Percentiles rank a stretch among this genome's conserved stretches.
Evolutionary conservation across 2,329 filamentous ascomycete species (phyloP).

Genomic region (Phaeosphaeriaceae sp.): DNA sequence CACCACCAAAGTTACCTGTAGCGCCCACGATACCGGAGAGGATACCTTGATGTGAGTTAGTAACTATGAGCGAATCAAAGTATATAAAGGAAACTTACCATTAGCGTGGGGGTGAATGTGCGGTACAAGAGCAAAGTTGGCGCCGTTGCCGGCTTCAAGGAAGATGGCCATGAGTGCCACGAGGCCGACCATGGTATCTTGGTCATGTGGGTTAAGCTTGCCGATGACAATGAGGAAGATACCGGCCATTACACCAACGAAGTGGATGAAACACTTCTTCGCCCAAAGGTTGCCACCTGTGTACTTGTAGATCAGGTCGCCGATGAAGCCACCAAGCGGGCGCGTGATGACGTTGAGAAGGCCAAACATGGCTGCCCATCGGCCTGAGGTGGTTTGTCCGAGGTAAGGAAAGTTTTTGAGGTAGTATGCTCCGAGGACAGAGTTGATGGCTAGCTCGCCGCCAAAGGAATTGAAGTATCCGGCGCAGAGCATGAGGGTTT

Average conservation of each 20-base stretch:
- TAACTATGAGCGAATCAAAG: background rate
- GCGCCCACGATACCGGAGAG: constrained; percentile 81
- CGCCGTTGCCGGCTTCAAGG: constrained; percentile 82
- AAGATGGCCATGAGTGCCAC: constrained; percentile 81
- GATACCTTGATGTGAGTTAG: constrained; percentile 49
- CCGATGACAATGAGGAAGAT: constrained; percentile 69
- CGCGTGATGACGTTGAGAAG: constrained; percentile 74
- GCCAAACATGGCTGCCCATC: constrained; percentile 76
- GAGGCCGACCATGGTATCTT: constrained; percentile 75
- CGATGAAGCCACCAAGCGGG: constrained; percentile 68
- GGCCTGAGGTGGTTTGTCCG: constrained; percentile 61
- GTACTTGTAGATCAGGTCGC: constrained; percentile 61
- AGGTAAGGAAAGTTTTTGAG: constrained; percentile 61
- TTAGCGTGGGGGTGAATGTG: constrained; percentile 86
- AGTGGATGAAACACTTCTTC: constrained; percentile 68
- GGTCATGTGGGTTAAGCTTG: constrained; percentile 64
- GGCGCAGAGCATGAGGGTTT: constrained; percentile 60
- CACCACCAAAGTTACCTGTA: constrained; percentile 81
- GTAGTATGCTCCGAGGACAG: constrained; percentile 66
- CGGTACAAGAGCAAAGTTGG: constrained; percentile 84
- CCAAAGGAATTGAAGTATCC: constrained; percentile 68
- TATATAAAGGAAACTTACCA: constrained; percentile 54
- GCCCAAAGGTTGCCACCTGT: constrained; percentile 62
- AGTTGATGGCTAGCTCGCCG: constrained; percentile 66
- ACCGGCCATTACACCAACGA: constrained; percentile 63